These are phyloP conservation scores for Platanthera zijinensis DNA, from an alignment of 106 monocot genomes.

Conservation along the genomic window DNA sequence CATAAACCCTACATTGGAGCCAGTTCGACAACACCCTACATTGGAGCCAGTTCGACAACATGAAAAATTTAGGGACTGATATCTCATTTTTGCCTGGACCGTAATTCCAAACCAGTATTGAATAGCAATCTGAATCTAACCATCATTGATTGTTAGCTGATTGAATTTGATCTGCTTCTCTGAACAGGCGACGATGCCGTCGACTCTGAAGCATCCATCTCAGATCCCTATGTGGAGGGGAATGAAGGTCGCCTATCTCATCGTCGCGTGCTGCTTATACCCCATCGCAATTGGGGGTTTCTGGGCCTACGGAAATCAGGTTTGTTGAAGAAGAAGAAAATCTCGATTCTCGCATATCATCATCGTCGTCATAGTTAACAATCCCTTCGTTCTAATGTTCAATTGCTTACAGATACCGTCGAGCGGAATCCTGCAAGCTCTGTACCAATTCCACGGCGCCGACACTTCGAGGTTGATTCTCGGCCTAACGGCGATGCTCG, in stretches of 20 bases:
- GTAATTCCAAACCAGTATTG: too few species aligned
- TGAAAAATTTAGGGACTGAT: too few species aligned
- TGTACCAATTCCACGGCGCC: conserved; percentile 46
- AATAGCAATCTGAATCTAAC: too few species aligned
- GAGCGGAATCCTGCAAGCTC: conserved; percentile 57
- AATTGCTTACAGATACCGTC: conserved; percentile 48
- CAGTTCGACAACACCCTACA: too few species aligned
- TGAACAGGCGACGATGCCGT: conserved; percentile 82
- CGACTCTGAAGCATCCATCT: conserved; percentile 70
- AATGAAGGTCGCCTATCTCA: conserved; percentile 51
- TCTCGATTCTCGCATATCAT: too few species aligned
- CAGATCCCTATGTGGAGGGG: conserved; percentile 89
- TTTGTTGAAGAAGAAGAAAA: conserved; percentile 2
- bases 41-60: too few species aligned
- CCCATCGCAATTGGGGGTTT: conserved; percentile 82
- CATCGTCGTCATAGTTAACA: too few species aligned
- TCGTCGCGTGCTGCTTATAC: conserved; percentile 59
- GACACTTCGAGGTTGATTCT: conserved; percentile 44
- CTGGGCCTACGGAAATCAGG: conserved; percentile 89
- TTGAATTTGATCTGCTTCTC: neutral
- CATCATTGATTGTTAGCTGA: neutral
- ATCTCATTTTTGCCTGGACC: too few species aligned
- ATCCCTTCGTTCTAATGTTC: neutral
- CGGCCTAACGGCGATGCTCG: conserved; percentile 49
- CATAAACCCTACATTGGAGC: too few species aligned